These are phyloP conservation scores for Lactarius sp. DNA, from an alignment of 768 basidiomycete genomes.

Conservation along the genomic window DNA sequence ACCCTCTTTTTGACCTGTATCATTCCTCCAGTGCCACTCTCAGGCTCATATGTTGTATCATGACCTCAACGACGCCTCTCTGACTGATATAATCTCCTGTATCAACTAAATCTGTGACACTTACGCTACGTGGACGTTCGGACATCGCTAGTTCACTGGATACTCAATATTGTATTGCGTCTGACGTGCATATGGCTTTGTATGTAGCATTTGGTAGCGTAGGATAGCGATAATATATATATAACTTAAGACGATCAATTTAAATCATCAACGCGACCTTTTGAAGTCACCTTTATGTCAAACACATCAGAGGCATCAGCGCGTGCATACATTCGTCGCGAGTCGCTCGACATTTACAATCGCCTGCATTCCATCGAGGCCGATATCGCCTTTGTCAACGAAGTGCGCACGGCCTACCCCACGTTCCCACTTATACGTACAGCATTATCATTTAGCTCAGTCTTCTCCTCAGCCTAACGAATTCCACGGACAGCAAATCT, in stretches of 20 bases:
- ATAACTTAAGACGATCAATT: neutral
- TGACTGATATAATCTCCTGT: neutral
- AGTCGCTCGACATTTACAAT: slow-evolving; percentile 77
- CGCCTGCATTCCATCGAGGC: slow-evolving; percentile 81
- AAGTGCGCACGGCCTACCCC: slow-evolving; percentile 45
- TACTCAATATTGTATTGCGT: neutral
- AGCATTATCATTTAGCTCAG: slow-evolving; percentile 28
- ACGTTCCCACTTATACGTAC: slow-evolving; percentile 53
- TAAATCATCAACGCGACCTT: neutral
- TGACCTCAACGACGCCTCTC: neutral
- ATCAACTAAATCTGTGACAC: neutral
- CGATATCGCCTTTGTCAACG: slow-evolving; percentile 65
- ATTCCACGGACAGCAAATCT: slow-evolving; percentile 61
- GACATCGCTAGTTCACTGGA: neutral
- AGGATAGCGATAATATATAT: neutral
- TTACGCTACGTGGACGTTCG: neutral
- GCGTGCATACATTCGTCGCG: slow-evolving; percentile 54
- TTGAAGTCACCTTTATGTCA: neutral
- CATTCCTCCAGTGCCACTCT: neutral
- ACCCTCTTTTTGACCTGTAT: neutral
- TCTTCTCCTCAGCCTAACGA: neutral
- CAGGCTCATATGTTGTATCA: neutral
- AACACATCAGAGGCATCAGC: slow-evolving; percentile 24
- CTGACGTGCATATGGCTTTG: neutral
- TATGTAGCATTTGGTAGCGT: neutral